Base-by-base conservation (phyloP, 2,329 filamentous ascomycete genomes). In the Emydomyces testavorans region DNA sequence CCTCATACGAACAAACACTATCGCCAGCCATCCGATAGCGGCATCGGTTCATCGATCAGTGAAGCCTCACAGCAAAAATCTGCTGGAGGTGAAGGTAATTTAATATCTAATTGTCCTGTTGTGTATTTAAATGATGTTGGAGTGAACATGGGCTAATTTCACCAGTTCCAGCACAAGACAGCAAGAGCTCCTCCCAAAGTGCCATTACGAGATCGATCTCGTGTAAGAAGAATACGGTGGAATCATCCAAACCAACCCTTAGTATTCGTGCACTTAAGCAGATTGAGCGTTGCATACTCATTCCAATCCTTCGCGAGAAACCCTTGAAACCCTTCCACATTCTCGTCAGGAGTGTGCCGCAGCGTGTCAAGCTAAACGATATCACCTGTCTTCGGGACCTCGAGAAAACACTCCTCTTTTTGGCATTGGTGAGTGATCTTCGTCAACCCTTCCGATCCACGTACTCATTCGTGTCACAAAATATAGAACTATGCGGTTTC, bases 301-400 rank as follows among this genome's bases (percentile, higher is more conserved):
- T 77, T 57, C 89, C 89, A 24, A 80, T 95, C 42, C 76, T 92
- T 49, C 76, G 77, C 54, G 83, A 89, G 60, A 68, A 79, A 18
- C 73, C 76, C 26, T 75, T 93, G 52, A 85, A 87, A 64, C 79
- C 83, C 41, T 94, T 94, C 65, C 82, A 87, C 62, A 74, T 82
- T 41, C 78, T 94, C 58, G 76, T 94, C 54, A 74, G 83, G 56
- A 82, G 85, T 65, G 80, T 88, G 54, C 86, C 86, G 40, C 75
- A 77, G 64, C 83, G 83, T 61, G 92, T 94, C 63, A 78, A 79
- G 60, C 78, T 81, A 62, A 89, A 87, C 66, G 80, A 92, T 59
- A 92, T 96, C 60, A 80, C 85, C 64, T 94, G 85, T 70, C 78
- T 96, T 48, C 81, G 90, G 65, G 90, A 96, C 67, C 76, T 96